Conservation (phyloP, 257 asterid genomes). For the Solanum dulcamara region DNA sequence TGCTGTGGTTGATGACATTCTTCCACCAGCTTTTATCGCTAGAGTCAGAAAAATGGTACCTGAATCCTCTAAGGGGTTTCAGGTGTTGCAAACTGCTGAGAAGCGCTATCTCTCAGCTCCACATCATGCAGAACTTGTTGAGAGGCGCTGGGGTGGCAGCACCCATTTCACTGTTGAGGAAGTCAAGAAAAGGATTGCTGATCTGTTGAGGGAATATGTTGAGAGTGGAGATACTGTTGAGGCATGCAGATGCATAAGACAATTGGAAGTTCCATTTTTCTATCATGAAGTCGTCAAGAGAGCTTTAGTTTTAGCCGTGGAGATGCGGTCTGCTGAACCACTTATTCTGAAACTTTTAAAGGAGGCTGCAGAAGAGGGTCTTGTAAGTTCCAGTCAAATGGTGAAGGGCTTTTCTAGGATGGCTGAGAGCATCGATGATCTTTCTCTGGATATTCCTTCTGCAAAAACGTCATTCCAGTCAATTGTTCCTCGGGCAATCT, state of each 20-base stretch:
- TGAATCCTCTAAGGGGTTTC: slow-evolving; percentile 67
- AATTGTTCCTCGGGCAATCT: slow-evolving; percentile 59
- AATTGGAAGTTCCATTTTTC: slow-evolving; percentile 83
- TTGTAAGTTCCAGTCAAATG: slow-evolving; percentile 94
- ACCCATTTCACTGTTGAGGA: slow-evolving; percentile 88
- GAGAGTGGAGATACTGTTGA: slow-evolving; percentile 86
- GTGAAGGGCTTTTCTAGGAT: slow-evolving; percentile 70
- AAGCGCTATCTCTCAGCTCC: slow-evolving; percentile 96
- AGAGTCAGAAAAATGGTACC: slow-evolving; percentile 58
- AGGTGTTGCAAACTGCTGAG: slow-evolving; percentile 68
- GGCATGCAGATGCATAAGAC: slow-evolving; percentile 89
- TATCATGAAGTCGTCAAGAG: slow-evolving; percentile 97
- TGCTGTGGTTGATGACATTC: slow-evolving; percentile 92
- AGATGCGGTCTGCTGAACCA: slow-evolving; percentile 51
- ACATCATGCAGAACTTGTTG: slow-evolving; percentile 97
- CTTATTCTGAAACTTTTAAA: slow-evolving; percentile 55
- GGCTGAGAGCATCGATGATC: slow-evolving; percentile 93
- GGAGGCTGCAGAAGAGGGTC: slow-evolving; percentile 91
- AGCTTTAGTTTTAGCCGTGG: slow-evolving; percentile 80
- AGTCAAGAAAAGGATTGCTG: slow-evolving; percentile 80
- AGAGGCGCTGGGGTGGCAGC: slow-evolving; percentile 95
- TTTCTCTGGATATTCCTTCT: slow-evolving; percentile 89
- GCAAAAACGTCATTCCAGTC: slow-evolving; percentile 52
- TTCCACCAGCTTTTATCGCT: slow-evolving; percentile 85
- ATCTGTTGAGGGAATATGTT: slow-evolving; percentile 69